A percentile compares a stretch with the other conserved stretches of the same genome.
These are phyloP conservation scores for Teunomyces panamensis DNA, from an alignment of 805 yeast species.

Conservation along the genomic window DNA sequence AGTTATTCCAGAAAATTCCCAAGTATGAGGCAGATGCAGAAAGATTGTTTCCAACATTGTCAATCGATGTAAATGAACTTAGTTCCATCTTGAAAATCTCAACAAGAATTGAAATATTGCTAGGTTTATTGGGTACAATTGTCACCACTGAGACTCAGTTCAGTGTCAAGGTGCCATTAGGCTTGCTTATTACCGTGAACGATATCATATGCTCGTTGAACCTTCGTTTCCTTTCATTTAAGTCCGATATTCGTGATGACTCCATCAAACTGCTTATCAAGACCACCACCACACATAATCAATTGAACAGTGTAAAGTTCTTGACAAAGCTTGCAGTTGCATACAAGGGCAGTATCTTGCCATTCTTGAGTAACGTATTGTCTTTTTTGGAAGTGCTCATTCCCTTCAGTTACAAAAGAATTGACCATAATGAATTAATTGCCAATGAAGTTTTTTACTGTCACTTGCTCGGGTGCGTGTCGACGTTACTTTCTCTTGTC, in stretches of 20 bases:
- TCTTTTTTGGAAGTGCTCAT: constrained; percentile 56
- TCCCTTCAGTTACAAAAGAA: constrained; percentile 45
- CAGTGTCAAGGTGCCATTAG: constrained; percentile 62
- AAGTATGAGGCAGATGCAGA: constrained; percentile 8
- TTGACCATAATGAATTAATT: constrained; percentile 30
- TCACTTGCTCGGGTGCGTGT: constrained; percentile 29
- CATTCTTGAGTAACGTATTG: constrained; percentile 50
- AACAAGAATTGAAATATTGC: constrained; percentile 46
- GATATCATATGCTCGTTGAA: constrained; percentile 59
- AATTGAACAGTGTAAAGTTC: constrained; percentile 43
- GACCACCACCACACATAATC: constrained; percentile 43
- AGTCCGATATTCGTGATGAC: constrained; percentile 57
- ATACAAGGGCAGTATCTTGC: constrained; percentile 39
- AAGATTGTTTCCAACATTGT: constrained; percentile 24
- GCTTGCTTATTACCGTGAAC: constrained; percentile 47
- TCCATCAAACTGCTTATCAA: constrained; percentile 44
- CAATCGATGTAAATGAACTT: constrained; percentile 59
- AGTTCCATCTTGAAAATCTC: constrained; percentile 50
- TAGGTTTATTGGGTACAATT: constrained; percentile 38
- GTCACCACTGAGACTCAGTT: constrained; percentile 51
- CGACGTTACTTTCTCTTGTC: constrained; percentile 26
- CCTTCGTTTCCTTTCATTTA: constrained; percentile 51
- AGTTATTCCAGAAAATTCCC: constrained; percentile 36
- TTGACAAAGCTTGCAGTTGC: constrained; percentile 33
- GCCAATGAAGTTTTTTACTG: constrained; percentile 40